Conservation (phyloP, 805 yeast species). For the Candida orba region DNA sequence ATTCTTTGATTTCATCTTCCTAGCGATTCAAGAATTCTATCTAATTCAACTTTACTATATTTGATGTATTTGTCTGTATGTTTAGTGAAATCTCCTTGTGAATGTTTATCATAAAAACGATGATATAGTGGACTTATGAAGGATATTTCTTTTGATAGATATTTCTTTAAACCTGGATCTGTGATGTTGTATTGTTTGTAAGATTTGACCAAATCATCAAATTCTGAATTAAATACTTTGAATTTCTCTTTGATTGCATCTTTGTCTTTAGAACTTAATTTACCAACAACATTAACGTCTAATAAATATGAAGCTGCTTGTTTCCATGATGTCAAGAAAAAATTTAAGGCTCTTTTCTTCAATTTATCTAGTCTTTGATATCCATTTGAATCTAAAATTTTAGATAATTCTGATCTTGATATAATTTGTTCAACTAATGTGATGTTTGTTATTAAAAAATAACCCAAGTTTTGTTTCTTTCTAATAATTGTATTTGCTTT, state of each 20-base stretch:
- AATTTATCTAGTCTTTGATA: slow-evolving; percentile 56
- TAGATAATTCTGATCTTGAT: slow-evolving; percentile 48
- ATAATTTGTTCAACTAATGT: slow-evolving; percentile 69
- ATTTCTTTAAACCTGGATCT: slow-evolving; percentile 57
- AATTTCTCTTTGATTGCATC: slow-evolving; percentile 82
- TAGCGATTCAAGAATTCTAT: slow-evolving; percentile 29
- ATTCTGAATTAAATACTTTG: slow-evolving; percentile 70
- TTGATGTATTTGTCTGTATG: slow-evolving; percentile 64
- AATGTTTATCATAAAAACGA: slow-evolving; percentile 75
- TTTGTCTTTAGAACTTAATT: slow-evolving; percentile 59
- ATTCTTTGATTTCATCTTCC: slow-evolving; percentile 8
- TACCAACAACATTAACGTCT: slow-evolving; percentile 68
- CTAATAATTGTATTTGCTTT: slow-evolving; percentile 35
- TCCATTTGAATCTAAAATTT: slow-evolving; percentile 53
- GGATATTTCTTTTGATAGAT: slow-evolving; percentile 61
- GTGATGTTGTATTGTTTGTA: slow-evolving; percentile 60
- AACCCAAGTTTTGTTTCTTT: slow-evolving; percentile 47
- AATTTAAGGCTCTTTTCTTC: slow-evolving; percentile 64
- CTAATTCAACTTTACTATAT: slow-evolving; percentile 45
- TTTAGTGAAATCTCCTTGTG: slow-evolving; percentile 62
- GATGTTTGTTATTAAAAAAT: slow-evolving; percentile 61
- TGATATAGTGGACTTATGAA: slow-evolving; percentile 79
- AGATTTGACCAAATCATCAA: slow-evolving; percentile 67
- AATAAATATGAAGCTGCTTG: slow-evolving; percentile 66
- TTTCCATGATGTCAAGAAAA: slow-evolving; percentile 76